These are phyloP conservation scores for Boletellus emodensis DNA, from an alignment of 768 basidiomycete species.

Conservation along the genomic window DNA sequence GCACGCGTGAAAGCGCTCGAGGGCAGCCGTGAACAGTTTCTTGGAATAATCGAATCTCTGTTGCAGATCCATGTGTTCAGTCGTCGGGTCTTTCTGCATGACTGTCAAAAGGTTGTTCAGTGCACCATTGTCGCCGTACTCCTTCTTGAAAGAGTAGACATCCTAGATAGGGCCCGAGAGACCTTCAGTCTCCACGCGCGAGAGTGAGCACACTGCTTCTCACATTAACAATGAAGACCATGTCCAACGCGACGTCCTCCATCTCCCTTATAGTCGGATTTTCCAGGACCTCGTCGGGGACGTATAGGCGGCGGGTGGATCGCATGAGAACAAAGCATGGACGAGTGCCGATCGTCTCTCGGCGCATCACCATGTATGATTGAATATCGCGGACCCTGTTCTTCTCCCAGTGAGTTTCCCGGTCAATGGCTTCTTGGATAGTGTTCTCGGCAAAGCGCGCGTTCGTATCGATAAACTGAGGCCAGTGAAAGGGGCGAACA, in stretches of 20 bases:
- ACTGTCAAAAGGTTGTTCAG: slow-evolving; percentile 27
- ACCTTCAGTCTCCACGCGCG: background rate
- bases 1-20: slow-evolving; percentile 21
- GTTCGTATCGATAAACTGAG: slow-evolving; percentile 23
- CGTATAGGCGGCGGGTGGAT: slow-evolving; percentile 23
- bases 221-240: slow-evolving; percentile 26
- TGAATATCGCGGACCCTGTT: slow-evolving; percentile 16
- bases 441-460: slow-evolving; percentile 18
- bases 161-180: slow-evolving; percentile 10
- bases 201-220: background rate
- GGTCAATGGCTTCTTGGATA: slow-evolving; percentile 25
- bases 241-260: slow-evolving; percentile 25
- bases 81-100: slow-evolving; percentile 23
- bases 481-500: slow-evolving; percentile 27
- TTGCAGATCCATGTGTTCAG: slow-evolving; percentile 23
- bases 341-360: slow-evolving; percentile 27
- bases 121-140: slow-evolving; percentile 25
- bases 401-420: slow-evolving; percentile 18
- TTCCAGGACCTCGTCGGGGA: slow-evolving; percentile 21
- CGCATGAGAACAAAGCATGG: slow-evolving; percentile 29
- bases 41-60: slow-evolving; percentile 19
- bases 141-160: slow-evolving; percentile 31
- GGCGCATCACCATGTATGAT: slow-evolving; percentile 27
- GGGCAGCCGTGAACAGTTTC: slow-evolving; percentile 18
- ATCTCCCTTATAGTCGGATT: slow-evolving; percentile 24